phyloP scores from a whole-genome alignment of 306 rosid species.

The Cicer cuneatum region DNA sequence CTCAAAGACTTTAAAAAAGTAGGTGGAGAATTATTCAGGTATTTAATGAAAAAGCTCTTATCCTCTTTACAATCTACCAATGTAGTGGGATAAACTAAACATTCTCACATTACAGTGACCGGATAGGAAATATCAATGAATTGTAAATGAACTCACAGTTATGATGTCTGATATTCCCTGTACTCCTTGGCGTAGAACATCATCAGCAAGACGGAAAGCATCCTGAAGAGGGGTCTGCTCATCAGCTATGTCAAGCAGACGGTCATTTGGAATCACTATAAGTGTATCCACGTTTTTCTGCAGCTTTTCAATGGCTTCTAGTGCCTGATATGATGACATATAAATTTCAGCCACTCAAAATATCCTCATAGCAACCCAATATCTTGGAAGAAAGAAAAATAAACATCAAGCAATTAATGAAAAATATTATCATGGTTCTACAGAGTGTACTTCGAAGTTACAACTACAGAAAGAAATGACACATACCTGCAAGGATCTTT shows the following conservation, averaged over 20 bases:
- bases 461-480: slow-evolving; percentile 46
- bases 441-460: not conserved
- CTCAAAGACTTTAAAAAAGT: not conserved
- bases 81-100: slow-evolving; percentile 8
- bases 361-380: not conserved
- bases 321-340: slow-evolving; percentile 59
- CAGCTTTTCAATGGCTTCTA: slow-evolving; percentile 93
- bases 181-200: slow-evolving; percentile 96
- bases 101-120: not conserved
- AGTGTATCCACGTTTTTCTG: slow-evolving; percentile 98
- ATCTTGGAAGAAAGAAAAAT: not conserved
- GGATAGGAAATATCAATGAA: slow-evolving; percentile 25
- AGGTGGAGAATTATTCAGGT: not conserved
- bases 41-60: not conserved
- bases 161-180: slow-evolving; percentile 98
- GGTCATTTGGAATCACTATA: slow-evolving; percentile 95
- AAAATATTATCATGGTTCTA: not conserved
- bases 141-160: slow-evolving; percentile 64
- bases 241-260: slow-evolving; percentile 92
- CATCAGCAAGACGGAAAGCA: slow-evolving; percentile 94
- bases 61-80: slow-evolving; percentile 11
- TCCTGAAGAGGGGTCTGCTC: slow-evolving; percentile 93
- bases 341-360: slow-evolving; percentile 18
- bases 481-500: slow-evolving; percentile 95
- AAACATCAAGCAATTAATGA: not conserved